These are phyloP conservation scores for Paramecium pentaurelia DNA, from an alignment of 73 alveolate genomes.

Conservation along the genomic window DNA sequence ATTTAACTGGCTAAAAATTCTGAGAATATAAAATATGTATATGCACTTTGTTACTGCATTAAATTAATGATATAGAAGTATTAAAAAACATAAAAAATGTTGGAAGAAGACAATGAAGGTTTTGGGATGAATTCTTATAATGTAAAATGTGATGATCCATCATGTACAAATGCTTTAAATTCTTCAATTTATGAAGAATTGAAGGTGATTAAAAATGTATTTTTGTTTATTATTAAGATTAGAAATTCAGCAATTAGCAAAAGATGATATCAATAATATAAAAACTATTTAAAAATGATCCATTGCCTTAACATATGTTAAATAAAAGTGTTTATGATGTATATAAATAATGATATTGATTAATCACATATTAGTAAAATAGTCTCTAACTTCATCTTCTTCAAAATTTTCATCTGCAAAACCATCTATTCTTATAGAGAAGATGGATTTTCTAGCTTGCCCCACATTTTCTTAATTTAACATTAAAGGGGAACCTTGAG, in stretches of 20 bases:
- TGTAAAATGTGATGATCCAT: constrained; percentile 24
- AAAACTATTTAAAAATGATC: not conserved
- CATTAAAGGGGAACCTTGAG: not conserved
- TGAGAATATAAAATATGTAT: not conserved
- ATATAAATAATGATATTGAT: not conserved
- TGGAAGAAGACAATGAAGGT: constrained; percentile 36
- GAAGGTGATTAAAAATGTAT: not conserved
- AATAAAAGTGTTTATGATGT: constrained; percentile 18
- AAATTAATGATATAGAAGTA: not conserved
- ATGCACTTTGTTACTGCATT: not conserved
- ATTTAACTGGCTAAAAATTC: not conserved
- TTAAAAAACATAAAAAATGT: not conserved
- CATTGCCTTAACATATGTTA: not conserved
- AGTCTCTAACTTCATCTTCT: not conserved
- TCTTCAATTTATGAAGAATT: not conserved
- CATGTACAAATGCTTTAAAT: constrained; percentile 11
- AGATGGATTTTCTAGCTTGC: not conserved
- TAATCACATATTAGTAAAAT: not conserved
- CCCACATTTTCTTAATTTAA: not conserved
- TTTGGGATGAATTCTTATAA: not conserved
- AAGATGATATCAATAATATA: not conserved
- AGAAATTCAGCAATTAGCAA: not conserved
- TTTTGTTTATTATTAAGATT: not conserved
- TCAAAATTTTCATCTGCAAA: not conserved
- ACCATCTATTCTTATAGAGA: not conserved